phyloP scores from a whole-genome alignment of 176 grass and related monocot genomes.

The Aegilops longissima region DNA sequence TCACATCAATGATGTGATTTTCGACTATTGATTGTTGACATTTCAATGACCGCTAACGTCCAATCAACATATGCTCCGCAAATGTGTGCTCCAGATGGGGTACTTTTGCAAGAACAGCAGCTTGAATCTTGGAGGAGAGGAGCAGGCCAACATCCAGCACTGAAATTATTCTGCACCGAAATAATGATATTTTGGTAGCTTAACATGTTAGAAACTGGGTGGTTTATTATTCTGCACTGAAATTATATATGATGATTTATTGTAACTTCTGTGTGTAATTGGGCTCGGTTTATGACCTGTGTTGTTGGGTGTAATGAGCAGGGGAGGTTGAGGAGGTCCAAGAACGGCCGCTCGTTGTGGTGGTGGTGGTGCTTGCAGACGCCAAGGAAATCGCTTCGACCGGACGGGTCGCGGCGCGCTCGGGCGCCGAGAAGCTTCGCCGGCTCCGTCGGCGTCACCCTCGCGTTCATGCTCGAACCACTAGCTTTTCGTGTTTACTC shows the following conservation, averaged over 20 bases:
- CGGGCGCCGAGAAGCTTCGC: slow-evolving; percentile 81
- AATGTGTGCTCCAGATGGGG: slow-evolving; percentile 24
- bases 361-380: slow-evolving; percentile 43
- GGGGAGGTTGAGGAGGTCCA: slow-evolving; percentile 34
- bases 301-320: slow-evolving; percentile 9
- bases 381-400: slow-evolving; percentile 77
- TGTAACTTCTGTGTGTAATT: neutral
- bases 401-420: no score
- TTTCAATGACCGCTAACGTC: slow-evolving; percentile 34
- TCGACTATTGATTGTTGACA: neutral
- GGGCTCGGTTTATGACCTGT: neutral
- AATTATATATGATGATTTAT: no score
- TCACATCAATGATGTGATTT: neutral
- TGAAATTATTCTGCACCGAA: no score
- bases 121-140: no score
- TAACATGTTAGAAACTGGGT: no score
- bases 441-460: slow-evolving; percentile 64
- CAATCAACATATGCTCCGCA: neutral
- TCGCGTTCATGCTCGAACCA: slow-evolving; percentile 1
- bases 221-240: no score
- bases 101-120: slow-evolving; percentile 24
- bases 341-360: slow-evolving; percentile 23
- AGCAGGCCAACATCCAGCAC: no score
- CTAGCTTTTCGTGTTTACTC: neutral
- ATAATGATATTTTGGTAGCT: no score